phyloP scores from a whole-genome alignment of 2,329 filamentous ascomycete species.

The Beauveria rudraprayagi region DNA sequence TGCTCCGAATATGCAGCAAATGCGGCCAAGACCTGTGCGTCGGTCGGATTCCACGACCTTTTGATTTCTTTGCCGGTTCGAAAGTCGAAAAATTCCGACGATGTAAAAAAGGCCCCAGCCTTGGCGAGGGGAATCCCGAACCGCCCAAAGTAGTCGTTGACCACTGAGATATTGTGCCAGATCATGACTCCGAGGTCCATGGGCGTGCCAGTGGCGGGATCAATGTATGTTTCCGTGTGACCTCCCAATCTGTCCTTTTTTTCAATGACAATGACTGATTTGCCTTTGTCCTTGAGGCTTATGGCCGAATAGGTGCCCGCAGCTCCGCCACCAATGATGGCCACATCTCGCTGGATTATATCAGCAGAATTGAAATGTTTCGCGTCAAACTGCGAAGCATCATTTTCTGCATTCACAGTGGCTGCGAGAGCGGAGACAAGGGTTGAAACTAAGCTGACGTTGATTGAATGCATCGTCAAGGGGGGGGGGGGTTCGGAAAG shows the following conservation, averaged over 20 bases:
- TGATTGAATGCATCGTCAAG: too few relatives aligned
- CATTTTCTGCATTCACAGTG: too few relatives aligned
- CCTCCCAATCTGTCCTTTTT: constrained; percentile 17
- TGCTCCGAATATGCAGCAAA: neutral
- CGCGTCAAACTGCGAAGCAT: neutral
- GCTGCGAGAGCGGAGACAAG: too few relatives aligned
- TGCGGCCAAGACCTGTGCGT: too few relatives aligned
- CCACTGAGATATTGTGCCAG: neutral
- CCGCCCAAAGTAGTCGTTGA: neutral
- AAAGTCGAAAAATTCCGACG: too few relatives aligned
- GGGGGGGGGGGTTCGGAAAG: too few relatives aligned
- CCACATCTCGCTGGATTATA: neutral
- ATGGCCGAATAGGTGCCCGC: constrained; percentile 33
- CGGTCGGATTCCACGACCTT: too few relatives aligned
- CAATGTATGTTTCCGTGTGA: neutral
- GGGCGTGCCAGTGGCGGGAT: neutral
- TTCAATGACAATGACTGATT: constrained; percentile 32
- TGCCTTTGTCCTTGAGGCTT: constrained; percentile 26
- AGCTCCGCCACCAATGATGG: constrained; percentile 29
- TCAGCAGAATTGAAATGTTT: neutral
- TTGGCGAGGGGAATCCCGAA: too few relatives aligned
- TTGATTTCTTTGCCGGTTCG: too few relatives aligned
- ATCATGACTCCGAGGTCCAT: neutral
- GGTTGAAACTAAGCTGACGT: too few relatives aligned
- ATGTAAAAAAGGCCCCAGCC: too few relatives aligned